A percentile compares a stretch with the other conserved stretches of the same genome.
Evolutionary conservation across 345 rosid genomes (phyloP).

Genomic region (Noccaea bulbosa): DNA sequence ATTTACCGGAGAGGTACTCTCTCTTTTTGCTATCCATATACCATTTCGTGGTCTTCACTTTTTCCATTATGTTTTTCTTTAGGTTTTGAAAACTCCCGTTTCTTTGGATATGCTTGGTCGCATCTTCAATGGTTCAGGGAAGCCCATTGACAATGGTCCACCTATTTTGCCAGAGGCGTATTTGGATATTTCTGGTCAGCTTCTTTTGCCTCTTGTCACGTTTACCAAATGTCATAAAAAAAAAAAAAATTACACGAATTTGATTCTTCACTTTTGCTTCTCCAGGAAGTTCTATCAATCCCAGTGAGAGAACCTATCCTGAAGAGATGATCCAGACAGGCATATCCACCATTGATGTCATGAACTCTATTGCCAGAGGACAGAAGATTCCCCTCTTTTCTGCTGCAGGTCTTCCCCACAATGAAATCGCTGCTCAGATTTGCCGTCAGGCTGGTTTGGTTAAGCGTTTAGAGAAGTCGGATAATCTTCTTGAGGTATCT

Average conservation of each 20-base stretch:
- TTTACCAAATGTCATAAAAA: neutral
- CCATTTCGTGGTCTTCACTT: neutral
- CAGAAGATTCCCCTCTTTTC: slow-evolving; percentile 11
- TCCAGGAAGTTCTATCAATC: slow-evolving; percentile 5
- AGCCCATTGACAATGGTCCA: slow-evolving; percentile 92
- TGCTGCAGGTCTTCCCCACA: slow-evolving; percentile 10
- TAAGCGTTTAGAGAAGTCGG: slow-evolving; percentile 13
- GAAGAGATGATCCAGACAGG: slow-evolving; percentile 1
- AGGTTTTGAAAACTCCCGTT: slow-evolving; percentile 90
- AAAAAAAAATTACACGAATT: neutral
- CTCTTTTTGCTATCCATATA: neutral
- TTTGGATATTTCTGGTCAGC: slow-evolving; percentile 81
- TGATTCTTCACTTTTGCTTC: neutral
- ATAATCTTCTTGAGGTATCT: slow-evolving; percentile 7
- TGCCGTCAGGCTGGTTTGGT: slow-evolving; percentile 53
- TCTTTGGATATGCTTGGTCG: slow-evolving; percentile 94
- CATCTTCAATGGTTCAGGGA: slow-evolving; percentile 90
- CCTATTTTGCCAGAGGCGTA: slow-evolving; percentile 88
- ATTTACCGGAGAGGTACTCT: slow-evolving; percentile 73
- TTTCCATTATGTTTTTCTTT: slow-evolving; percentile 14
- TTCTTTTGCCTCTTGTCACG: neutral
- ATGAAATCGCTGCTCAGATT: slow-evolving; percentile 70
- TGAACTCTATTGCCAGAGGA: slow-evolving; percentile 12
- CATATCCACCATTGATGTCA: slow-evolving; percentile 3
- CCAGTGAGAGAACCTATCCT: slow-evolving; percentile 4